These are phyloP conservation scores for Colletotrichum gigasporum DNA, from an alignment of 2,329 filamentous ascomycete genomes.

Conservation along the genomic window DNA sequence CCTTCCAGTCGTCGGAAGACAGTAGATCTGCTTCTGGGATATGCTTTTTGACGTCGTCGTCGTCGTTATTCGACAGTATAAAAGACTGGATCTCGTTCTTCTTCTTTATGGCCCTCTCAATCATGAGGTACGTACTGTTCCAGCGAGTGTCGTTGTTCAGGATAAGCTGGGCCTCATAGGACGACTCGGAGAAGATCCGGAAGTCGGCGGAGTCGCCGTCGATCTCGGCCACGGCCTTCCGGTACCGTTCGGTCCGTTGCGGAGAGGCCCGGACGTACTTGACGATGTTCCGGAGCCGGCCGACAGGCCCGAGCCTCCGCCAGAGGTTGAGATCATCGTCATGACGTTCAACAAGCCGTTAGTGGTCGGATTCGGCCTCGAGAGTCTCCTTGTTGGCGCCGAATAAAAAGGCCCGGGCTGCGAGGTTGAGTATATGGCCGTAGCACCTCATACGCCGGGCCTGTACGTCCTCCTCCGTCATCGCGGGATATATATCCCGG, in stretches of 20 bases:
- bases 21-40: not conserved
- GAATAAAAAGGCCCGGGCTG: not conserved
- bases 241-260: not conserved
- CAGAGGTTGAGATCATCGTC: not conserved
- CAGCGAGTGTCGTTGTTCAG: too few species aligned
- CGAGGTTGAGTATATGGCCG: not conserved
- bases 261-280: not conserved
- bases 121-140: too few species aligned
- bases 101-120: too few species aligned
- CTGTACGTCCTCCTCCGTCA: not conserved
- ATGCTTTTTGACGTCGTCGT: not conserved
- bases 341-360: too few species aligned
- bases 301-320: not conserved
- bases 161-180: too few species aligned
- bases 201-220: not conserved
- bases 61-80: too few species aligned
- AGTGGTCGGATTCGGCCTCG: too few species aligned
- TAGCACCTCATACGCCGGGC: not conserved
- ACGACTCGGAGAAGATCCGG: too few species aligned
- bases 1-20: not conserved
- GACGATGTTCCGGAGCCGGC: not conserved
- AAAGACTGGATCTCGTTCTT: too few species aligned
- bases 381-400: not conserved
- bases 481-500: not conserved
- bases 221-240: not conserved